Conservation (phyloP, 2,329 filamentous ascomycete species). For the Sphaerostilbella broomeana region DNA sequence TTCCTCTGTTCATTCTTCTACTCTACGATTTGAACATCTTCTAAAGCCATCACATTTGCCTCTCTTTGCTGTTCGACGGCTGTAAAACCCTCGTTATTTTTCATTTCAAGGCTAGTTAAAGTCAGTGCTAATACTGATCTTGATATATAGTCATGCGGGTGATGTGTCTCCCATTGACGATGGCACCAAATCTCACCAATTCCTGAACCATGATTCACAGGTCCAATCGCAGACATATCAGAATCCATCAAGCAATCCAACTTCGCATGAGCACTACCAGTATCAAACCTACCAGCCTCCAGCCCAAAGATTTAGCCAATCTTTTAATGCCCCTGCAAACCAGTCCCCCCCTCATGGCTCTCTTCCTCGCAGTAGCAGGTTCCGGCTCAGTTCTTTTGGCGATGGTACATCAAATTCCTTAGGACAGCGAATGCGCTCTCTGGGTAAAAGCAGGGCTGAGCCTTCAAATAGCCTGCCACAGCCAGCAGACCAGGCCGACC, state of each 20-base stretch:
- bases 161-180: constrained; percentile 51
- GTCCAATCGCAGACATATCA: too few species aligned
- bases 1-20: background rate
- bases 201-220: too few species aligned
- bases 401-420: constrained; percentile 21
- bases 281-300: constrained; percentile 11
- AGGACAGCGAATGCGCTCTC: constrained; percentile 28
- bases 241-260: constrained; percentile 3
- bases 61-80: too few species aligned
- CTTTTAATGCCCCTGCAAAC: constrained; percentile 2
- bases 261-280: background rate
- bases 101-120: too few species aligned
- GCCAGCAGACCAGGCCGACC: constrained; percentile 43
- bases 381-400: constrained; percentile 1
- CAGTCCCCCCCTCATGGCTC: background rate
- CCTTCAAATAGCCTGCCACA: constrained; percentile 33
- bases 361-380: constrained; percentile 4
- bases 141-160: constrained; percentile 10
- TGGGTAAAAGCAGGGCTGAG: constrained; percentile 31
- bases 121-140: background rate
- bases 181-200: constrained; percentile 31
- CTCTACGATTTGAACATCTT: background rate
- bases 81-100: too few species aligned
- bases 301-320: constrained; percentile 7
- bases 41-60: too few species aligned